phyloP scores from a whole-genome alignment of 768 basidiomycete genomes.

The Agrocybe pediades region DNA sequence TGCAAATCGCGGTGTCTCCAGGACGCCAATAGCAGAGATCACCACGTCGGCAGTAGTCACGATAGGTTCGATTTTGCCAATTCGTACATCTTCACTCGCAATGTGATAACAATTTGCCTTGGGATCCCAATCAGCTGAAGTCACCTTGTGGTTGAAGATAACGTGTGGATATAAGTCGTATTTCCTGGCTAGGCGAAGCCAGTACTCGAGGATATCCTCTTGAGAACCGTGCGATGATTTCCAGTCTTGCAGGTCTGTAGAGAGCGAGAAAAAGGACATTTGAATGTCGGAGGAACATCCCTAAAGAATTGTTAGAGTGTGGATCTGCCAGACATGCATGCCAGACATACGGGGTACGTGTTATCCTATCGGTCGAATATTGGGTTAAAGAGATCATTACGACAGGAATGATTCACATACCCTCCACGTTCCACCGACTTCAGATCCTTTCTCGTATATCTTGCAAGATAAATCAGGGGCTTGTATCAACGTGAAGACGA shows the following conservation, averaged over 20 bases:
- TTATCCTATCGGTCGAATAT: slow-evolving; percentile 39
- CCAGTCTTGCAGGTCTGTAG: slow-evolving; percentile 51
- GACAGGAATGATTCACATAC: slow-evolving; percentile 39
- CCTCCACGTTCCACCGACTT: slow-evolving; percentile 55
- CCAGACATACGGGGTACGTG: slow-evolving; percentile 30
- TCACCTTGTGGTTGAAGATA: slow-evolving; percentile 43
- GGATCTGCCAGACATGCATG: neutral
- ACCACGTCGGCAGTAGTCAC: slow-evolving; percentile 44
- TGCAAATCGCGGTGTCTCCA: slow-evolving; percentile 45
- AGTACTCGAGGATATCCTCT: slow-evolving; percentile 44
- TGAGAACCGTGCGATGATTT: slow-evolving; percentile 39
- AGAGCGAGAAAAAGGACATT: slow-evolving; percentile 47
- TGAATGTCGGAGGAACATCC: slow-evolving; percentile 47
- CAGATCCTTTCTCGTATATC: slow-evolving; percentile 48
- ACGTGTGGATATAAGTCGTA: slow-evolving; percentile 43
- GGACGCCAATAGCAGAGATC: slow-evolving; percentile 49
- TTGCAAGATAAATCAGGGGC: slow-evolving; percentile 13
- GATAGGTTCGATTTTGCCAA: slow-evolving; percentile 27
- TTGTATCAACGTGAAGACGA: neutral
- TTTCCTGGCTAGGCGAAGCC: slow-evolving; percentile 40
- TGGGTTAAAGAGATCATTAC: too few relatives aligned
- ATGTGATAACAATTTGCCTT: slow-evolving; percentile 37
- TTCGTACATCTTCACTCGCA: slow-evolving; percentile 30
- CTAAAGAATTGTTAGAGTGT: slow-evolving; percentile 16
- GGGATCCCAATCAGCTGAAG: slow-evolving; percentile 47